A percentile compares a stretch with the other conserved stretches of the same genome.
Conservation (phyloP, 2,329 filamentous ascomycete genomes). For the Apiospora pterosperma region DNA sequence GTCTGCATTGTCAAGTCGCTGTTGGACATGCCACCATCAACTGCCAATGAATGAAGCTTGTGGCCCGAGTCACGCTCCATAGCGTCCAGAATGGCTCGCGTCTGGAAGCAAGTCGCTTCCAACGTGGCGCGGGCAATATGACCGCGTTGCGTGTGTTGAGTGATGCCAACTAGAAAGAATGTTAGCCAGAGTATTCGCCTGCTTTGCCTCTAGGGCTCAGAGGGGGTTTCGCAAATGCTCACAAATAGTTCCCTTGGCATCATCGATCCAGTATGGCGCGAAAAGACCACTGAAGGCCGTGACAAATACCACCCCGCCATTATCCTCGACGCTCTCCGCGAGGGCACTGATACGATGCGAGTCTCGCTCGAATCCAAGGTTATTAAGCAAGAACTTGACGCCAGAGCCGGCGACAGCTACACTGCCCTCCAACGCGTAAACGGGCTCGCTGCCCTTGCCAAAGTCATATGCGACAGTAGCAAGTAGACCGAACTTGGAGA, state of each 20-base stretch:
- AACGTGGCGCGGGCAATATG: conserved; percentile 88
- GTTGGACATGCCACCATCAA: conserved; percentile 87
- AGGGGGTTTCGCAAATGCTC: conserved; percentile 29
- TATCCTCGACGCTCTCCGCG: conserved; percentile 59
- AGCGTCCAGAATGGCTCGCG: conserved; percentile 84
- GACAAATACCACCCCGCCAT: conserved; percentile 81
- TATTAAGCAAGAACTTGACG: conserved; percentile 69
- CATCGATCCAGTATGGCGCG: conserved; percentile 92
- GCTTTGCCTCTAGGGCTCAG: background rate
- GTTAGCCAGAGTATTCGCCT: conserved; percentile 14
- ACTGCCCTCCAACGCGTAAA: conserved; percentile 81
- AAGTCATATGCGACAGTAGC: conserved; percentile 89
- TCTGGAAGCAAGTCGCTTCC: conserved; percentile 90
- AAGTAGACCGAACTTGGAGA: conserved; percentile 78
- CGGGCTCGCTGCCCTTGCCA: conserved; percentile 53
- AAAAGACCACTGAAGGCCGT: conserved; percentile 90
- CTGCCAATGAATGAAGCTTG: conserved; percentile 69
- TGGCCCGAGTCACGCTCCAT: conserved; percentile 86
- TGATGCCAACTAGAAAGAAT: conserved; percentile 63
- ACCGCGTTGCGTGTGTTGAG: conserved; percentile 77
- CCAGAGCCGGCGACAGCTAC: conserved; percentile 79
- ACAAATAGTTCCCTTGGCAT: conserved; percentile 84
- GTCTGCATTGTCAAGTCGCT: conserved; percentile 89
- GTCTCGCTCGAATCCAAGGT: conserved; percentile 56
- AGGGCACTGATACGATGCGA: conserved; percentile 48